Percentiles rank a stretch among this genome's conserved stretches.
Evolutionary conservation across 1,284 basidiomycete species (phyloP).

Genomic region (Melampsora americana): DNA sequence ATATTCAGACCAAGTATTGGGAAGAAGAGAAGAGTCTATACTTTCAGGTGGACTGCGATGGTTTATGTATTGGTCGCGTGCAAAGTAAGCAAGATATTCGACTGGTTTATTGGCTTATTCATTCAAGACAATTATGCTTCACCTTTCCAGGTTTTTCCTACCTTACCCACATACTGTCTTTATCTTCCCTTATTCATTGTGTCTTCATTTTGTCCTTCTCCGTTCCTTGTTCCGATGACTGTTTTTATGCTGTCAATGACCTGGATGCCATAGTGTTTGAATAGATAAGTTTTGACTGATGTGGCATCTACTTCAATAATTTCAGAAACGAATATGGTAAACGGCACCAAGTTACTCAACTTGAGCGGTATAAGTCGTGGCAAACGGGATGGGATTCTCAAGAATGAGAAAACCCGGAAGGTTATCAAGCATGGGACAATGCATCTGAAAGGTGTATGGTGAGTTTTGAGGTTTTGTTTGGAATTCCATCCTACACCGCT

Average conservation of each 20-base stretch:
- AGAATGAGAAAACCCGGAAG: constrained; percentile 45
- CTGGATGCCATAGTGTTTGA: neutral
- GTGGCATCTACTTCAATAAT: neutral
- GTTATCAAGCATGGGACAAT: constrained; percentile 47
- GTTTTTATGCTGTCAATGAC: neutral
- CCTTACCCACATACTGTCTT: neutral
- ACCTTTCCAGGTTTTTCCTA: neutral
- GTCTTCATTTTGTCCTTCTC: neutral
- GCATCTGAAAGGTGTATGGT: constrained; percentile 48
- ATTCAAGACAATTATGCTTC: neutral
- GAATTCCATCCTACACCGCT: neutral
- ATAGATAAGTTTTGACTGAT: neutral
- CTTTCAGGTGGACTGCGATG: constrained; percentile 25
- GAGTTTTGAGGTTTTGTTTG: constrained; percentile 3
- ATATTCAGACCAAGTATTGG: constrained; percentile 38
- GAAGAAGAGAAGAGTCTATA: constrained; percentile 34
- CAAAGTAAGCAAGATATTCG: constrained; percentile 9
- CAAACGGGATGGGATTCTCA: constrained; percentile 48
- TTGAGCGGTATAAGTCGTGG: constrained; percentile 46
- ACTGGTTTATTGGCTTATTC: constrained; percentile 1
- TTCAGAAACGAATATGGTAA: constrained; percentile 47
- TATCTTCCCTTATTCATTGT: neutral
- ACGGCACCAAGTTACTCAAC: constrained; percentile 50
- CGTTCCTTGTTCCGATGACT: neutral
- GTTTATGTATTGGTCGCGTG: constrained; percentile 19